Evolutionary conservation across 495 filamentous ascomycete genomes (phyloP).

Genomic region (Neurospora africana): DNA sequence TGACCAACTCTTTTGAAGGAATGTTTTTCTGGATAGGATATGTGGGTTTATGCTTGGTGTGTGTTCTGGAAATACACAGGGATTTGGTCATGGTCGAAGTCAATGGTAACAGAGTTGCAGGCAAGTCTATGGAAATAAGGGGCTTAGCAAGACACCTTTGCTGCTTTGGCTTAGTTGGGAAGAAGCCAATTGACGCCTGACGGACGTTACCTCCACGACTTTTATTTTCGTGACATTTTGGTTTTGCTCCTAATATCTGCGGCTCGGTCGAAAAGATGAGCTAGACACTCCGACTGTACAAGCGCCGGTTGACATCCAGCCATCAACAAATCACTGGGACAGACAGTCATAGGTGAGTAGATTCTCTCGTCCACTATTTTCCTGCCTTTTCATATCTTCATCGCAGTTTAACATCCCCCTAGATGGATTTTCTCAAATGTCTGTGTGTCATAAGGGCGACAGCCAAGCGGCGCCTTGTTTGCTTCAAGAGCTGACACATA

Average conservation of each 20-base stretch:
- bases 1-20: not conserved
- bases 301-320: not conserved
- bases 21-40: not conserved
- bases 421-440: not conserved
- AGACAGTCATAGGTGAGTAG: not conserved
- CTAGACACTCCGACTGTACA: not conserved
- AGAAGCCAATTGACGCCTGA: not conserved
- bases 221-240: not conserved
- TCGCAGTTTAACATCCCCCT: not conserved
- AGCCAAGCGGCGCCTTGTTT: not conserved
- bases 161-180: not conserved
- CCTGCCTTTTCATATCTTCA: rapidly evolving
- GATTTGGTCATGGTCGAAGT: not conserved
- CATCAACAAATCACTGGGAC: not conserved
- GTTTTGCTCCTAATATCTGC: not conserved
- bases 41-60: not conserved
- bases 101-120: not conserved
- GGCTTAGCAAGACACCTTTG: rapidly evolving
- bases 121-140: not conserved
- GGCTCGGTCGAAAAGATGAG: not conserved
- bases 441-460: not conserved
- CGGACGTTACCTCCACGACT: not conserved
- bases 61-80: not conserved
- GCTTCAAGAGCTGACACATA: not conserved
- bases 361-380: rapidly evolving